phyloP scores from a whole-genome alignment of 1,139 yeast genomes.

The Candida tetrigidarum region DNA sequence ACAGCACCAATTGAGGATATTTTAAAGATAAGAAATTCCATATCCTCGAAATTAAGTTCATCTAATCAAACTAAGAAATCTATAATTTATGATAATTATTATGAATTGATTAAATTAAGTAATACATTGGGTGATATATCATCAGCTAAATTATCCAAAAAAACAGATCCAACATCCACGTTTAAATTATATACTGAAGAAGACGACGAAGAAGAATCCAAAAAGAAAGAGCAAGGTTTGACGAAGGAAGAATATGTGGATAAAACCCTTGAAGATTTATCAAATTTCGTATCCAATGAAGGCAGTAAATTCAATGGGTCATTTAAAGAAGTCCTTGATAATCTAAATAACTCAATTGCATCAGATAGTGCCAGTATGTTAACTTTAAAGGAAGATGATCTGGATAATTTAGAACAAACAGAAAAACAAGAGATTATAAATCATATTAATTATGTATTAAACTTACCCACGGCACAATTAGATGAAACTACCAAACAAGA shows the following conservation, averaged over 20 bases:
- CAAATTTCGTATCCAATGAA: constrained; percentile 28
- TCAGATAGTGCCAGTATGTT: constrained; percentile 27
- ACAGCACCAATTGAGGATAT: constrained; percentile 39
- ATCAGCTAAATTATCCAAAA: constrained; percentile 19
- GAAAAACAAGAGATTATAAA: constrained; percentile 17
- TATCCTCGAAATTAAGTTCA: constrained; percentile 36
- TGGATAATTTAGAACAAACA: neutral
- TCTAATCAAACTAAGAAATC: constrained; percentile 49
- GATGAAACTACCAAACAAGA: constrained; percentile 4
- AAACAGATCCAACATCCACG: constrained; percentile 1
- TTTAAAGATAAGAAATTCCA: constrained; percentile 37
- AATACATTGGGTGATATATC: constrained; percentile 38
- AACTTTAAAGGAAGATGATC: constrained; percentile 20
- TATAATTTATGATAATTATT: constrained; percentile 51
- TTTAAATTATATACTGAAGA: constrained; percentile 13
- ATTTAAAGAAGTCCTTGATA: constrained; percentile 32
- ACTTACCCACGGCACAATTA: constrained; percentile 16
- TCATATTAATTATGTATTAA: constrained; percentile 25
- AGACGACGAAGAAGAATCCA: constrained; percentile 1
- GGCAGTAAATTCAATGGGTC: constrained; percentile 29
- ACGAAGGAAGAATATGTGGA: constrained; percentile 29
- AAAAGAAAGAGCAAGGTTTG: constrained; percentile 4
- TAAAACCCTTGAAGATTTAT: constrained; percentile 30
- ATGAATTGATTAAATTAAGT: constrained; percentile 47
- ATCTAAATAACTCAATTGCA: constrained; percentile 22